Evolutionary conservation across 2,329 filamentous ascomycete species (phyloP).

Genomic region (Pseudocercospora musae): DNA sequence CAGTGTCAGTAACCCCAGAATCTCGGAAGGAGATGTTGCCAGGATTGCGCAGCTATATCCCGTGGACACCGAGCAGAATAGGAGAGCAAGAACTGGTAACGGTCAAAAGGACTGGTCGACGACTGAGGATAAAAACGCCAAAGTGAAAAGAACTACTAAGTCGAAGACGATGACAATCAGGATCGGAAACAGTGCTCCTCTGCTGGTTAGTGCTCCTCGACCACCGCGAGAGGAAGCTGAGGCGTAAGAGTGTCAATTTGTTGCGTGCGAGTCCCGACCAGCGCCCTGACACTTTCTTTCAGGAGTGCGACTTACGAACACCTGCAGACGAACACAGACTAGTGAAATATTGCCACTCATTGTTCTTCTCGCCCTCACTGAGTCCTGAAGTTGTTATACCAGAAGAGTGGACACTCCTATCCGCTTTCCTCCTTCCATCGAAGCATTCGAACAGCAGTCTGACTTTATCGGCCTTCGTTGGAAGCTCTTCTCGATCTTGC

Average conservation of each 20-base stretch:
- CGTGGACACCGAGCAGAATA: slow-evolving; percentile 1
- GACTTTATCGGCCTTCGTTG: not conserved
- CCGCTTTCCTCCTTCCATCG: too few relatives aligned
- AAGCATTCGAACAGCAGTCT: too few relatives aligned
- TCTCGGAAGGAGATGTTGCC: slow-evolving; percentile 5
- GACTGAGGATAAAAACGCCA: not conserved
- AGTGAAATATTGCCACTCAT: too few relatives aligned
- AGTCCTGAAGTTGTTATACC: too few relatives aligned
- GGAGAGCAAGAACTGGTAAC: not conserved
- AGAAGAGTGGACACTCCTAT: too few relatives aligned
- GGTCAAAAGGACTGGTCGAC: not conserved
- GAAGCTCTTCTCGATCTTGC: not conserved
- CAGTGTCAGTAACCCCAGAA: not conserved
- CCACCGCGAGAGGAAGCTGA: too few relatives aligned
- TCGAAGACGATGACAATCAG: not conserved
- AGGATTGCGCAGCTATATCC: slow-evolving; percentile 5
- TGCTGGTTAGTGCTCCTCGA: not conserved
- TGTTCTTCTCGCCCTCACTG: too few relatives aligned
- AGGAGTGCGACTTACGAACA: too few relatives aligned
- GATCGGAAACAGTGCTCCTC: not conserved
- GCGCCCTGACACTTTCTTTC: too few relatives aligned
- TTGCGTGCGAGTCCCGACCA: too few relatives aligned
- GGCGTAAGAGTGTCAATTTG: too few relatives aligned
- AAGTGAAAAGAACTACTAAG: not conserved
- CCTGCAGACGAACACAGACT: too few relatives aligned